Evolutionary conservation across 2,329 filamentous ascomycete genomes (phyloP), one percentile per base, ranked within the genome.

Genomic region (Phialocephala sp.): DNA sequence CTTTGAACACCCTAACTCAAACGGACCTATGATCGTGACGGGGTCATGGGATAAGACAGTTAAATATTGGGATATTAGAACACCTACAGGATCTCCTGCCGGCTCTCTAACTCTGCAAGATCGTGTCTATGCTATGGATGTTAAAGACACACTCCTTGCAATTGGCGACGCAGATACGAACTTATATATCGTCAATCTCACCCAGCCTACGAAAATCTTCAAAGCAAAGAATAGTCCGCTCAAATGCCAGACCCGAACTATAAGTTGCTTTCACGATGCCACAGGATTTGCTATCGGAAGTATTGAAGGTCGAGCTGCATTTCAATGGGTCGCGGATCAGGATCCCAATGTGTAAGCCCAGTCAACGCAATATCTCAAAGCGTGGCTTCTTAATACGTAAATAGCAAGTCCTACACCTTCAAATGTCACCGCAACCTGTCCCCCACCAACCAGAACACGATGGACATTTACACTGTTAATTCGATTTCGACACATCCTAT

Each of bases 401-500:
- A 12, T 8, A 61, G 45, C 18, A 37, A 27, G 15, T 37, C 27
- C 82, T 98, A 97, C 83, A 95, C 92, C 55, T 98, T 98, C 88
- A 97, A 97, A 80, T 98, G 94, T 80, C 94, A 98, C 79, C 93
- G 94, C 67, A 91, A 57, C n/a, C 52, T 24, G 15, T 35, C 52
- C 4, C 18, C 52, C 4, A 14, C 24, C 73, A 14, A 9, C 8
- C n/a, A 22, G 12, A 92, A 92, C 78, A 81, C 89, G 65, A 91
- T 90, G 73, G 94, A 93, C 75, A 93, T 97, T 72, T 94, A 93
- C 82, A 89, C 92, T 2, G 92, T 98, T 76, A 98, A 98, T 81
- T 90, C 92, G 72, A 97, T 98, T 78, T 94, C 91, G 32, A 97
- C 97, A 87, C 94, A 98, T 80, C 94, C 94, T 0, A 84, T 91